Base-by-base conservation (phyloP, 768 basidiomycete species). In the Tubosaeta brunneosetosa region DNA sequence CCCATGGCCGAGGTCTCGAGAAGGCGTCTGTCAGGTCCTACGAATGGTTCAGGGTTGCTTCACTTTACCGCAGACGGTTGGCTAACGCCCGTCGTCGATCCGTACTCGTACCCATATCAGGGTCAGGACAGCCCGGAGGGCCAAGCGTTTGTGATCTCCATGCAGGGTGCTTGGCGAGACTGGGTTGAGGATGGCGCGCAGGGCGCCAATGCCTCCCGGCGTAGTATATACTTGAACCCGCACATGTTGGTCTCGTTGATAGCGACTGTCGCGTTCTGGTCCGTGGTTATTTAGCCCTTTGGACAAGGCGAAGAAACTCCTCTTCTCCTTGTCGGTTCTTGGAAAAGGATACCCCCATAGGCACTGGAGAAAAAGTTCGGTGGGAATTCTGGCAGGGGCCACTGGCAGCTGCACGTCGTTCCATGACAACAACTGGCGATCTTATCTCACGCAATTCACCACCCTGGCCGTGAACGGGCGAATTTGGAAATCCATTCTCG, bases 61-160 rank as follows among this genome's bases (percentile, higher is more conserved):
- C 82, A 86, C 60, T 77, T 88, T 55, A 76, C 75, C 0, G n/a
- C 56, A 9, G 71, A 82, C 36, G 85, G 88, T 3, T 88, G 85
- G 83, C 68, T 91, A 25, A 74, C 71, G 6, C 88, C 88, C 6
- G 89, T 92, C 16, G 88, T 88, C 3, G 74, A 94, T 61, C 91
- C 92, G 0, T 65, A 85, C 49, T 64, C 72, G 2, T 84, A 76
- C 60, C 71, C 73, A 0, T 11, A 55, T 2, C 52, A 78, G 53
- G 85, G 86, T 0, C 52, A 67, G 0, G 19, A 80, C 17, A 88
- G 86, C 53, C 80, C 91, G 2, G 92, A 94, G 66, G 84, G 77
- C 0, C 77, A 94, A 70, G 88, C 86, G 7, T 94, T 94, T 66
- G 80, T 88, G 11, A 66, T 94, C 6, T 76, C 84, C 61, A 75